A percentile compares a stretch with the other conserved stretches of the same genome.
phyloP scores from a whole-genome alignment of 768 basidiomycete genomes.

The Fistulinella prunicolor region DNA sequence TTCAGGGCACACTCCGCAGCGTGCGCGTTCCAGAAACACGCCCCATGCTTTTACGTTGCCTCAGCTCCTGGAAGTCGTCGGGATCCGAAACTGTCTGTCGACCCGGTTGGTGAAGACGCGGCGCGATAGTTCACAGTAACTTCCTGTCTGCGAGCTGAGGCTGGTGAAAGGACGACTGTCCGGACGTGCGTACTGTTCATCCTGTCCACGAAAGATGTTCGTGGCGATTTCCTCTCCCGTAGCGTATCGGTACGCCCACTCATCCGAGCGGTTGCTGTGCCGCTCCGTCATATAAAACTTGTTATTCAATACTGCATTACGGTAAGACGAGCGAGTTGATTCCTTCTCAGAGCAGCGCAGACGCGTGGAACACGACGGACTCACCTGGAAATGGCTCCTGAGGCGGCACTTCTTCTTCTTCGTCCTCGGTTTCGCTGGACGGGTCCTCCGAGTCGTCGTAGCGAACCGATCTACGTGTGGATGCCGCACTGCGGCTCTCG shows the following conservation, averaged over 20 bases:
- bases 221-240: conserved; percentile 29
- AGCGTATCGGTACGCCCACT: conserved; percentile 32
- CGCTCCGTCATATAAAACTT: conserved; percentile 16
- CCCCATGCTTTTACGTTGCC: no score
- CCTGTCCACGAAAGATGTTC: conserved; percentile 24
- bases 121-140: not conserved
- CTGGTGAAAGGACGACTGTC: not conserved
- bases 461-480: not conserved
- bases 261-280: conserved; percentile 2
- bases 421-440: conserved; percentile 19
- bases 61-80: no score
- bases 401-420: conserved; percentile 5
- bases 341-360: no score
- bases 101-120: conserved; percentile 11
- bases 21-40: no score
- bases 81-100: no score
- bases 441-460: conserved; percentile 3
- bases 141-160: not conserved
- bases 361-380: conserved; percentile 6
- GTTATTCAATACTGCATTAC: conserved; percentile 17
- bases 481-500: not conserved
- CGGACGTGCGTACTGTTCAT: conserved; percentile 11
- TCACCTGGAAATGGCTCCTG: conserved; percentile 27
- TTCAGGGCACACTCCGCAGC: not conserved
- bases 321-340: not conserved